Evolutionary conservation across 495 filamentous ascomycete genomes (phyloP).

Genomic region (Neurospora terricola): DNA sequence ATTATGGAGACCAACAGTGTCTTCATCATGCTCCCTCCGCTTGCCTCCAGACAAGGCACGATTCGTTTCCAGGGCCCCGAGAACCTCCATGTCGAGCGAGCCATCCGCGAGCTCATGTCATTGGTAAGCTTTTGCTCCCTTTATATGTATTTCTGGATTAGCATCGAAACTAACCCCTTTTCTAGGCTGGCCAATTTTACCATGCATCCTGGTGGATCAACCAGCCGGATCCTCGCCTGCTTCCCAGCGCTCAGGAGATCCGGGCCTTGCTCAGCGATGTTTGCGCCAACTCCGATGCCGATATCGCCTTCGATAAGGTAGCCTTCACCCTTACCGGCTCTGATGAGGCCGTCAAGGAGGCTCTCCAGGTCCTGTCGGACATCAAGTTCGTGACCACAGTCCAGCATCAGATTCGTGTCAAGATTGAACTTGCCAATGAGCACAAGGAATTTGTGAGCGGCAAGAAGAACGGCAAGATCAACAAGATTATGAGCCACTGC

Average conservation of each 20-base stretch:
- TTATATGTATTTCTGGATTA: not conserved
- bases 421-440: conserved; percentile 97
- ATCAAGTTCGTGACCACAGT: conserved; percentile 80
- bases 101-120: conserved; percentile 88
- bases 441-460: conserved; percentile 99
- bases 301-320: conserved; percentile 87
- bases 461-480: conserved; percentile 99
- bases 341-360: conserved; percentile 89
- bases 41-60: conserved; percentile 67
- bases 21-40: conserved; percentile 77
- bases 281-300: conserved; percentile 88
- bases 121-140: conserved; percentile 46
- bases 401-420: conserved; percentile 87
- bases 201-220: conserved; percentile 93
- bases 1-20: conserved; percentile 95
- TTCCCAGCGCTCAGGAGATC: conserved; percentile 67
- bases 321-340: conserved; percentile 90
- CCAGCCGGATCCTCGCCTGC: conserved; percentile 58
- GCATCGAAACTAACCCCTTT: conserved; percentile 20
- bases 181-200: conserved; percentile 90
- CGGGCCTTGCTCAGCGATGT: conserved; percentile 89
- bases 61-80: conserved; percentile 89
- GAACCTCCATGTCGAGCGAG: conserved; percentile 85
- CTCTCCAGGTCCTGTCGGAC: conserved; percentile 83
- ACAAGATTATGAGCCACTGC: conserved; percentile 99